Evolutionary conservation across 2,329 filamentous ascomycete species (phyloP).

Genomic region (Camptophora hylomeconis): DNA sequence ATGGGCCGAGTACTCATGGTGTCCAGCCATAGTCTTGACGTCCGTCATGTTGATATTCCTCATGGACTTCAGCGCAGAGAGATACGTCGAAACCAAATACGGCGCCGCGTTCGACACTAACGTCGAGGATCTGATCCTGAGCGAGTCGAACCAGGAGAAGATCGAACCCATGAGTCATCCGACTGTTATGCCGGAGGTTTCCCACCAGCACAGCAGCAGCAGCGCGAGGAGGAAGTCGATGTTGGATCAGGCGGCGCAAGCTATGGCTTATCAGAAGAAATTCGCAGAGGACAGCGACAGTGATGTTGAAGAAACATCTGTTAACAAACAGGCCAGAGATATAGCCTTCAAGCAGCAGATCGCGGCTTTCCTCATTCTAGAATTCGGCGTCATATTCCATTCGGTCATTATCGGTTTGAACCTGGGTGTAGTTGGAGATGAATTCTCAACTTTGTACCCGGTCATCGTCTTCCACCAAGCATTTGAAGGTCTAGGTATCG

Average conservation of each 20-base stretch:
- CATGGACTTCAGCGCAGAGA: constrained; percentile 37
- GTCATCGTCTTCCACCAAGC: constrained; percentile 52
- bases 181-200: too few relatives aligned
- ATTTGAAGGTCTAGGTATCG: constrained; percentile 51
- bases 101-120: constrained; percentile 19
- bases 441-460: constrained; percentile 45
- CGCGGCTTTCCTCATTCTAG: constrained; percentile 34
- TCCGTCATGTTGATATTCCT: constrained; percentile 39
- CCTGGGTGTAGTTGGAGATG: constrained; percentile 43
- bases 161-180: too few relatives aligned
- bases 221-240: too few relatives aligned
- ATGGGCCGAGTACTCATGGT: constrained; percentile 45
- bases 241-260: too few relatives aligned
- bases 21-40: constrained; percentile 37
- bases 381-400: constrained; percentile 52
- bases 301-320: too few relatives aligned
- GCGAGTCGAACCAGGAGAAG: constrained; percentile 5
- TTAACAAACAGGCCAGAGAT: constrained; percentile 19
- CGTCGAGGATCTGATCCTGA: constrained; percentile 7
- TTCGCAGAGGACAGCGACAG: constrained; percentile 10
- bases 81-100: constrained; percentile 38
- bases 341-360: constrained; percentile 27
- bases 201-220: constrained; percentile 1
- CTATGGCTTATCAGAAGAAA: too few relatives aligned
- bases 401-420: constrained; percentile 52